Evolutionary conservation across 257 asterid species (phyloP).

Genomic region (Przewalskia tangutica): DNA sequence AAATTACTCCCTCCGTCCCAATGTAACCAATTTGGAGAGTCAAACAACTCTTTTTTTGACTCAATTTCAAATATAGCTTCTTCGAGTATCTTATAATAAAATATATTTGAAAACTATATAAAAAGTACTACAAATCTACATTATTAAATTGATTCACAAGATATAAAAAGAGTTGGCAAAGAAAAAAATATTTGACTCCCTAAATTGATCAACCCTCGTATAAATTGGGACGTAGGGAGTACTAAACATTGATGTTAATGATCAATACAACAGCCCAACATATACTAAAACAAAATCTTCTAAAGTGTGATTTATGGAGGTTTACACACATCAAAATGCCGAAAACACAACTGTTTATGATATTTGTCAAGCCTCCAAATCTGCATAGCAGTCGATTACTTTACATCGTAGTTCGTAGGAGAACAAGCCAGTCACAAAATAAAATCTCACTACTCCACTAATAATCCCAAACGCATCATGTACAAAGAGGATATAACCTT

Average conservation of each 20-base stretch:
- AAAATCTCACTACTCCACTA: background rate
- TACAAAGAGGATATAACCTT: background rate
- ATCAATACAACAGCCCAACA: background rate
- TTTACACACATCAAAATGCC: background rate
- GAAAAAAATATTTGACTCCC: too few species aligned
- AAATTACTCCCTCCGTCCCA: background rate
- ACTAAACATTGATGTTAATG: background rate
- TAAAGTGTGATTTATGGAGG: background rate
- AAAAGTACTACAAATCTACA: too few species aligned
- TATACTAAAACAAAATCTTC: background rate
- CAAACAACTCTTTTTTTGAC: too few species aligned
- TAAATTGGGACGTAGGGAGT: too few species aligned
- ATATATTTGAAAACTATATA: too few species aligned
- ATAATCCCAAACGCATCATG: background rate
- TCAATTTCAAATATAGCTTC: too few species aligned
- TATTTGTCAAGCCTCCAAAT: background rate
- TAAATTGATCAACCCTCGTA: too few species aligned
- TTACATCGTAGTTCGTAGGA: background rate
- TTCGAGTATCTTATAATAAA: too few species aligned
- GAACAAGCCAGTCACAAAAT: background rate
- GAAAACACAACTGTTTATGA: background rate
- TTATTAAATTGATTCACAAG: too few species aligned
- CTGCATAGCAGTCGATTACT: background rate
- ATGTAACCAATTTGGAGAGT: too few species aligned
- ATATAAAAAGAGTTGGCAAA: too few species aligned